Base-by-base conservation (phyloP, 352 stramenopile genomes). In the Phytophthora pseudosyringae region DNA sequence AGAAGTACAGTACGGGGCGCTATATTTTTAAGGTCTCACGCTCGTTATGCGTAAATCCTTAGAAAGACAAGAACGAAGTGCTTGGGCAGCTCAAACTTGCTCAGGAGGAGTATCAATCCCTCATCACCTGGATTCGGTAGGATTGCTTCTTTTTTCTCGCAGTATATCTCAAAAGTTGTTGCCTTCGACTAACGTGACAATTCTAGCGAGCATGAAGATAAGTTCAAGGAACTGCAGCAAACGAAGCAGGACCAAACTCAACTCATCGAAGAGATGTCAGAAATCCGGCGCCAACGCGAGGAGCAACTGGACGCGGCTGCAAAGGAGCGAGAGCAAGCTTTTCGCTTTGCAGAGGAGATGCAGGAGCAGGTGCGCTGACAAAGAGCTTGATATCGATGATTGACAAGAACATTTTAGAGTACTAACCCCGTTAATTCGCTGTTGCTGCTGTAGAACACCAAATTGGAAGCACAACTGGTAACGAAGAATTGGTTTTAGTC, bases 121-220 rank as follows among this genome's bases (percentile, higher is more conserved):
- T 81, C 3, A 28, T 81, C 15, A 33, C 9, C 8, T 80, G 66
- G 65, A 64, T 75, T 46, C 60, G 72, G 75, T 76, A 62, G 0
- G 64, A 12, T 44, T 25, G 38, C n/a, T 50, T 35, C 8, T 50
- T 2, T 21, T 21, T 21, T 21, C 21, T 21, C 2, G 21, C 2
- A 2, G 21, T 21, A 21, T 2, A 21, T 21, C n/a, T n/a, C 1
- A 21, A 21, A 21, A 21, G 21, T 2, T 21, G 21, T 21, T 21
- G 21, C 2, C 21, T 21, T 21, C 3, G 5, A 7, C 26, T 61
- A 36, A 40, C 32, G 1, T 44, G 21, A 12, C 10, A 8, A 46
- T 3, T 58, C 10, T n/a, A 85, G 79, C 41, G 78, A 83, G 13
- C 71, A 76, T 10, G 68, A 88, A 46, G 61, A 71, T 8, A 80